phyloP scores from a whole-genome alignment of 345 rosid genomes.

The Lepidium sativum region DNA sequence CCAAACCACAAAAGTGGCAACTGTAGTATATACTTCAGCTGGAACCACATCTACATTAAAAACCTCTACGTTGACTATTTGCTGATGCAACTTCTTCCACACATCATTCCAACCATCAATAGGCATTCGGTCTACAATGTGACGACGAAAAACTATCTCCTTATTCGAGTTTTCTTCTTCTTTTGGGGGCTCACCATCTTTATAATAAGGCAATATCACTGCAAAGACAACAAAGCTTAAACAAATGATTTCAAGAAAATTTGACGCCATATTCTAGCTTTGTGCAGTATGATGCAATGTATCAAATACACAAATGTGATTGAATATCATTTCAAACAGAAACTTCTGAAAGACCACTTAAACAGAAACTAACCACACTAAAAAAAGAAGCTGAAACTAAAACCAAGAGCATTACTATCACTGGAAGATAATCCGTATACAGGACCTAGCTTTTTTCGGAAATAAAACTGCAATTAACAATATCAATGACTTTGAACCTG shows the following conservation, averaged over 20 bases:
- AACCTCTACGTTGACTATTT: conserved; percentile 77
- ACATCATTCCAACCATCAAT: conserved; percentile 95
- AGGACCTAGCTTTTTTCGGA: not conserved
- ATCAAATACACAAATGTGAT: not conserved
- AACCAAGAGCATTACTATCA: not conserved
- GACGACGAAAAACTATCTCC: conserved; percentile 73
- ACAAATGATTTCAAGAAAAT: not conserved
- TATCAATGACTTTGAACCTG: conserved; percentile 39
- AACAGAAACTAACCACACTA: not conserved
- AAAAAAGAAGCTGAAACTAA: not conserved
- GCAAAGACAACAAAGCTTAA: conserved; percentile 16
- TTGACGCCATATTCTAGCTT: not conserved
- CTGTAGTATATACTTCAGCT: conserved; percentile 70
- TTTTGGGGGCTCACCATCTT: conserved; percentile 44
- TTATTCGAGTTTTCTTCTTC: conserved; percentile 33
- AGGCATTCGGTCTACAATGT: conserved; percentile 86
- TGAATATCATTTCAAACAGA: not conserved
- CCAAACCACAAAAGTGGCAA: conserved; percentile 90
- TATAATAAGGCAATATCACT: conserved; percentile 87
- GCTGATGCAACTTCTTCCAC: conserved; percentile 88
- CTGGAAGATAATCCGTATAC: not conserved
- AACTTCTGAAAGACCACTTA: not conserved
- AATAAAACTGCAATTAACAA: not conserved
- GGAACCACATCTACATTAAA: conserved; percentile 65
- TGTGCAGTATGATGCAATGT: not conserved